These are phyloP conservation scores for Populus hybrid DNA, from an alignment of 441 rosid genomes.

Conservation along the genomic window DNA sequence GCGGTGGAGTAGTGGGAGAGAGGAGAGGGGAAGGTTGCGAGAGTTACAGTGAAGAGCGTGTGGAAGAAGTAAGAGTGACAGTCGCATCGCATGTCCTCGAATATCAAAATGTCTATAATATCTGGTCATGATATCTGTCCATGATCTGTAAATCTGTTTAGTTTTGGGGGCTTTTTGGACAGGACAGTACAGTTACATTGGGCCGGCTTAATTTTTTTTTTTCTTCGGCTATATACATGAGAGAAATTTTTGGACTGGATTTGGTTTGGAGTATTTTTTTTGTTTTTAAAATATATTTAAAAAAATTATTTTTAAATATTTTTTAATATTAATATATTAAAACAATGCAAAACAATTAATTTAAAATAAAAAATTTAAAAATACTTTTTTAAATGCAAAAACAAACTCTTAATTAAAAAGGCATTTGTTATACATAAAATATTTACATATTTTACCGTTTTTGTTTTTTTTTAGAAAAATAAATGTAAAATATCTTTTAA, in stretches of 20 bases:
- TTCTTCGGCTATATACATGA: background rate
- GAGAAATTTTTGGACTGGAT: background rate
- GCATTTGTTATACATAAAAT: too few species aligned
- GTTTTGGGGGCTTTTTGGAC: background rate
- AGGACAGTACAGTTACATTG: background rate
- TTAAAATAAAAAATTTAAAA: too few species aligned
- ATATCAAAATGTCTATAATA: background rate
- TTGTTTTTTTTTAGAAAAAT: too few species aligned
- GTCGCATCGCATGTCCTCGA: conserved; percentile 2
- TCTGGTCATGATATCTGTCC: background rate
- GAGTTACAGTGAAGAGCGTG: conserved; percentile 20
- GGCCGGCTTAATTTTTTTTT: background rate
- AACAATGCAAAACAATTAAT: too few species aligned
- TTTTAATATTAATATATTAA: too few species aligned
- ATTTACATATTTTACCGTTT: too few species aligned
- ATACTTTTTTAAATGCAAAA: too few species aligned
- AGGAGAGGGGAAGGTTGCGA: background rate
- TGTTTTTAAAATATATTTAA: too few species aligned
- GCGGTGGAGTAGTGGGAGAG: conserved; percentile 29
- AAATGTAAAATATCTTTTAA: too few species aligned
- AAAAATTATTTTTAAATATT: too few species aligned
- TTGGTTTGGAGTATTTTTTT: too few species aligned
- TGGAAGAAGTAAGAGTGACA: conserved; percentile 11
- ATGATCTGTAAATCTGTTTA: background rate
- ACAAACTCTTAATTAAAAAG: too few species aligned